phyloP scores from a whole-genome alignment of 83 land plant genomes.

The Diphasiastrum complanatum region DNA sequence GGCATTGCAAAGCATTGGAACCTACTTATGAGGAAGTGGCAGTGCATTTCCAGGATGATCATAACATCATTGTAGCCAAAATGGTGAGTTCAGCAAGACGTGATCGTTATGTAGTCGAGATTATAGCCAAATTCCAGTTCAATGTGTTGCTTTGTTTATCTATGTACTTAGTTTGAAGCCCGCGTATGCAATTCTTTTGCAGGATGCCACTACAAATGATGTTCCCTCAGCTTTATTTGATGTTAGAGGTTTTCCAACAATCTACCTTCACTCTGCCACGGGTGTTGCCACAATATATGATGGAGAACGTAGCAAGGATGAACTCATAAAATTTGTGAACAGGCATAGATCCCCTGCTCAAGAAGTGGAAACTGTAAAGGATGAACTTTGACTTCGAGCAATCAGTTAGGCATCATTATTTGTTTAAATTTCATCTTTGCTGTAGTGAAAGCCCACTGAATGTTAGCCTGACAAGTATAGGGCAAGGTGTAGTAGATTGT shows the following conservation, averaged over 20 bases:
- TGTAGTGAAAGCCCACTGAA: too few relatives aligned
- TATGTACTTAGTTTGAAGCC: not conserved
- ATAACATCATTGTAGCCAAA: constrained; percentile 66
- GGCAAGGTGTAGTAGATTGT: too few relatives aligned
- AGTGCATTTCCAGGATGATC: constrained; percentile 43
- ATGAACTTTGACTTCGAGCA: too few relatives aligned
- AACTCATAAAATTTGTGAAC: constrained; percentile 56
- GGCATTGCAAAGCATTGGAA: constrained; percentile 74
- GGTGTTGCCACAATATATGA: constrained; percentile 48
- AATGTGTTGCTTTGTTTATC: not conserved
- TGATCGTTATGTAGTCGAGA: not conserved
- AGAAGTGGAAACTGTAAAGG: too few relatives aligned
- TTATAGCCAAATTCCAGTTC: too few relatives aligned
- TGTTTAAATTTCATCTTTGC: too few relatives aligned
- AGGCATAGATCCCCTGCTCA: too few relatives aligned
- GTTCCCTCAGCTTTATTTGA: constrained; percentile 45
- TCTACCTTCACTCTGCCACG: constrained; percentile 55
- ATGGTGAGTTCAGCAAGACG: constrained; percentile 35
- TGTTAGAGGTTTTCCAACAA: constrained; percentile 74
- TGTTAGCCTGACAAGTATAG: too few relatives aligned
- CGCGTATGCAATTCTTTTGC: too few relatives aligned
- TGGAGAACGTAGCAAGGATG: constrained; percentile 65
- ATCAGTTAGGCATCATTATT: too few relatives aligned
- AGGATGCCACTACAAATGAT: constrained; percentile 92
- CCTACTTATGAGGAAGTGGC: constrained; percentile 81